Base-by-base conservation (phyloP, 2,329 filamentous ascomycete genomes). In the Podosphaera fusca region DNA sequence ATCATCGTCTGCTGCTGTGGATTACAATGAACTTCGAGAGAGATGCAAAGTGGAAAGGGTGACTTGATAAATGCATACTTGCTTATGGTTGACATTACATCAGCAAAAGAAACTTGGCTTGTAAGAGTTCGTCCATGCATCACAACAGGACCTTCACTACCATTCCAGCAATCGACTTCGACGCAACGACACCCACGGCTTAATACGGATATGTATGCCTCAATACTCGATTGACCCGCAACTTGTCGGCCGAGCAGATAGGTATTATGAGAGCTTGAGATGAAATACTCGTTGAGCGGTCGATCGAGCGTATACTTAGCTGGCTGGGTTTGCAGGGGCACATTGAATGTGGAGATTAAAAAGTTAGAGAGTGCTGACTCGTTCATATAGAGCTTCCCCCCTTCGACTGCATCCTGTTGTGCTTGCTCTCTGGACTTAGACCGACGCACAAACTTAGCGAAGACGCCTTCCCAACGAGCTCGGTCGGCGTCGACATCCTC, bases 151-250 rank as follows among this genome's bases (percentile, higher is more conserved):
- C 87, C 87, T 66, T 95, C 84, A 56, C 79, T 77, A 14, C 92
- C 92, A 69, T 98, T 88, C 92, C 92, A 98, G 70, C 90, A 96
- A 70, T 98, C 92, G 56, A 98, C 87, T 70, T 98, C 92, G 51
- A 98, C 83, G 68, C 92, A 96, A 55, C 92, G 85, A 68, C 92
- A 98, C 7, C 89, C 89, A 59, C 86, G 84, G 61, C 86, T 82
- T 5, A 98, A 76, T 2, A 89, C 87, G 7, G 82, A 81, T 63
- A 96, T 94, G 70, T 98, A 98, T 49, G 88, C 88, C 69, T 98
- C 92, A 1, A 94, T 85, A 66, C 89, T 96, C 1, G 92, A 95
- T 50, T 85, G 79, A 34, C 90, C 90, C 9, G 82, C 84, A 1
- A 96, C 82, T 68, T 98, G 92, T 56, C 89, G 82, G 12, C 92